Evolutionary conservation across 345 rosid genomes (phyloP).

Genomic region (Ceriops zippeliana): DNA sequence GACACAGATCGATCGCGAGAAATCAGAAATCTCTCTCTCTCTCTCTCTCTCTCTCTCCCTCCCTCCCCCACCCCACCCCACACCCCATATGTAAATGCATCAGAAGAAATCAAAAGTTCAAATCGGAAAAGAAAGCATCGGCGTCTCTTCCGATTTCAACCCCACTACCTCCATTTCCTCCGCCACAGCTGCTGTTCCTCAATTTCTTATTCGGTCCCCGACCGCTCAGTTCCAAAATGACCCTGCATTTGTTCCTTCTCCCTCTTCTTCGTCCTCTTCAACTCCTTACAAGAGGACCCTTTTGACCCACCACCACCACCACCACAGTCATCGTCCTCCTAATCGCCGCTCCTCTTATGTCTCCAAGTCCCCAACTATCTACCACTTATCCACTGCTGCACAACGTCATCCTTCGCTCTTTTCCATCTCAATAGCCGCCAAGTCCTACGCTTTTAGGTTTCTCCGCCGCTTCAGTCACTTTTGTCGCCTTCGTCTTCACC

Average conservation of each 20-base stretch:
- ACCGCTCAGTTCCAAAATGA: slow-evolving; percentile 34
- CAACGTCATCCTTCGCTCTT: slow-evolving; percentile 27
- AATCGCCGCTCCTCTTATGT: slow-evolving; percentile 34
- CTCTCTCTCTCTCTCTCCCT: no score
- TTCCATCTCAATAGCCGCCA: slow-evolving; percentile 45
- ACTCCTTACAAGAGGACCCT: slow-evolving; percentile 71
- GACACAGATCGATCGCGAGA: no score
- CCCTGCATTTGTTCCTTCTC: slow-evolving; percentile 40
- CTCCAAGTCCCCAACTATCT: slow-evolving; percentile 49
- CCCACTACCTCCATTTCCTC: slow-evolving; percentile 38
- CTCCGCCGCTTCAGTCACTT: slow-evolving; percentile 48
- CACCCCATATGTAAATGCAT: slow-evolving; percentile 67
- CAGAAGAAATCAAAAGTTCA: slow-evolving; percentile 96
- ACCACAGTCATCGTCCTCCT: background rate
- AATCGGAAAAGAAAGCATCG: slow-evolving; percentile 99
- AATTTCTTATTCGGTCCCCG: slow-evolving; percentile 29
- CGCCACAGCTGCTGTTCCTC: slow-evolving; percentile 26
- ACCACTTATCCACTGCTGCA: slow-evolving; percentile 37
- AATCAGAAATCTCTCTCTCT: no score
- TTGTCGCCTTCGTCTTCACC: slow-evolving; percentile 49
- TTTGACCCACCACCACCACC: slow-evolving; percentile 33
- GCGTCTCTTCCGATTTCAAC: slow-evolving; percentile 98
- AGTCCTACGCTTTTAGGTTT: slow-evolving; percentile 41
- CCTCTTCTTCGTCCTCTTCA: slow-evolving; percentile 28
- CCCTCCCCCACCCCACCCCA: no score